Base-by-base conservation (phyloP, 2,329 filamentous ascomycete genomes). In the Epichloe gansuensis region DNA sequence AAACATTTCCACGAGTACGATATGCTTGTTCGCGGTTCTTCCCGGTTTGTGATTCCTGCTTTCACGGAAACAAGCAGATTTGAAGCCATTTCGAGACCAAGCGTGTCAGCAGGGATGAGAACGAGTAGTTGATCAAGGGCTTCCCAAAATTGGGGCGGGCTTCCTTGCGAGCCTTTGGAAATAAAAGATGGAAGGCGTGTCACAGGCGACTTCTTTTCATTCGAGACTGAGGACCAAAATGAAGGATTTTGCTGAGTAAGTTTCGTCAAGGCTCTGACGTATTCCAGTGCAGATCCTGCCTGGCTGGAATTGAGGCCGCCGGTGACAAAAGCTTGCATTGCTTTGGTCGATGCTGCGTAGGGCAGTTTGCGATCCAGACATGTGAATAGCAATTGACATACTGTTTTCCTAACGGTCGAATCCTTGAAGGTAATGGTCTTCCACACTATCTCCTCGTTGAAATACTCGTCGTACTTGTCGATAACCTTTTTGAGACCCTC, bases 121-220 rank as follows among this genome's bases (percentile, higher is more conserved):
- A 77, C 71, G 5, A 95, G 64, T 0, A 97, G 68, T 34, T 74
- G 71, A 41, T 77, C 73, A 35, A 95, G 65, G 15, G 78, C 79
- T 28, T 75, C 68, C 93, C 93, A 98, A 63, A 84, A 95, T 9
- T 75, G 77, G 3, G 75, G 69, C 0, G 81, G 73, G 3, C 86
- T 85, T n/a, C 82, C 80, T 62, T 96, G 88, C 0, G 91, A 95
- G 3, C 93, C 91, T 60, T 83, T 87, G 56, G 86, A 83, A 6
- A 97, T 72, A 59, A 94, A 93, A 8, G 81, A 73, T 48, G 80
- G 77, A 4, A 98, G 67, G 23, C 84, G 70, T 4, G 72, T 70
- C 2, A 78, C 58, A 0, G 79, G 73, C 1, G 77, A 69, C 53
- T 76, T 80, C 57, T 81, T 78, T n/a, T 71, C 71, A 13, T 65